Evolutionary conservation across 1,284 basidiomycete species (phyloP).

Genomic region (Cryptococcus jaspeensis): DNA sequence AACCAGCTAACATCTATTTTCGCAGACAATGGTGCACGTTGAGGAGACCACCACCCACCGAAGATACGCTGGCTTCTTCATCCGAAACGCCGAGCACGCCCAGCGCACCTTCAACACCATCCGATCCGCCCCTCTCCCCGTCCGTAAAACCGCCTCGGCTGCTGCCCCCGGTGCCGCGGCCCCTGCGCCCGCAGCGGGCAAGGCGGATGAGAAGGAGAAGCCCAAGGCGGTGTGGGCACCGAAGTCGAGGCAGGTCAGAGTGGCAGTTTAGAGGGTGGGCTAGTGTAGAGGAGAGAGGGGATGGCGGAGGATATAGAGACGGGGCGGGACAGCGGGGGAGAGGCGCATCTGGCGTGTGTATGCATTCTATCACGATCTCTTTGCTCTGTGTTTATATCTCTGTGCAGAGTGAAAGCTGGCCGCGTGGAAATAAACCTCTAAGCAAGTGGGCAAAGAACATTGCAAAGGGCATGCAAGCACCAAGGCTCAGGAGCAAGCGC

Average conservation of each 20-base stretch:
- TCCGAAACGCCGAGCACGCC: constrained; percentile 87
- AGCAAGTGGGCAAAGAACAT: no score
- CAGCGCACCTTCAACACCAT: constrained; percentile 78
- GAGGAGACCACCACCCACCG: constrained; percentile 89
- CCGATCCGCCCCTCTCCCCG: constrained; percentile 65
- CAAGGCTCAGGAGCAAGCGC: no score
- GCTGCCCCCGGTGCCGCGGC: neutral
- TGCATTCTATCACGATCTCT: neutral
- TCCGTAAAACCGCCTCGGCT: constrained; percentile 23
- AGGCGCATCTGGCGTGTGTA: neutral
- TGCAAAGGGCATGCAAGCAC: no score
- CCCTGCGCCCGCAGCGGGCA: constrained; percentile 11
- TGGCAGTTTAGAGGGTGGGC: constrained; percentile 21
- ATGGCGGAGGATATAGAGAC: no score
- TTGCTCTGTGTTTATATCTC: no score
- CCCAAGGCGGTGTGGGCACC: constrained; percentile 18
- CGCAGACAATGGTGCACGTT: constrained; percentile 90
- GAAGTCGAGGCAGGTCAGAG: constrained; percentile 28
- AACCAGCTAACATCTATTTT: constrained; percentile 4
- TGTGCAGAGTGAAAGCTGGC: no score
- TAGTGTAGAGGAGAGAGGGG: no score
- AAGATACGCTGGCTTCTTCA: constrained; percentile 94
- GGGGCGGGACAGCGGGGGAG: no score
- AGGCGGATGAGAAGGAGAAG: constrained; percentile 15
- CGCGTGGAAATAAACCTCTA: no score